Conservation (phyloP, 2,329 filamentous ascomycete species). For the Penicillium sp. region DNA sequence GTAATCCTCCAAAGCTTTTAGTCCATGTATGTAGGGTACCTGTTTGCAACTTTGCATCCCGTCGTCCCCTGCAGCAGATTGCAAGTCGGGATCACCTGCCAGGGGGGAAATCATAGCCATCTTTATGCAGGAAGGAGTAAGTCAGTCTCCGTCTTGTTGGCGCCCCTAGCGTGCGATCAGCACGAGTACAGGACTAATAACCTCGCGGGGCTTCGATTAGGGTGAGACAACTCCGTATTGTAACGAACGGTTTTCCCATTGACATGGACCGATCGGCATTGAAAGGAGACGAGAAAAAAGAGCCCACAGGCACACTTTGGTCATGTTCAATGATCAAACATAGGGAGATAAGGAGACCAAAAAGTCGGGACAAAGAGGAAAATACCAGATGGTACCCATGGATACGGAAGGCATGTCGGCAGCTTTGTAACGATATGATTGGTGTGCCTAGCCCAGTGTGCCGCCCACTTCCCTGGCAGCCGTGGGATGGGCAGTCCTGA, state of each 20-base stretch:
- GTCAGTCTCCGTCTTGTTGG: background rate
- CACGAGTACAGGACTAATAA: conserved; percentile 19
- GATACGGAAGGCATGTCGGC: conserved; percentile 28
- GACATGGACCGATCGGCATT: conserved; percentile 1
- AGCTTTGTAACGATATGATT: conserved; percentile 28
- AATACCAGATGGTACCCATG: conserved; percentile 23
- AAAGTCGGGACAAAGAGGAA: background rate
- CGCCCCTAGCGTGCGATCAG: conserved; percentile 23
- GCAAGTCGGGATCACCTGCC: conserved; percentile 9
- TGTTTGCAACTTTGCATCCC: conserved; percentile 1
- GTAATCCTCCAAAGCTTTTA: background rate
- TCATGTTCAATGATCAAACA: background rate
- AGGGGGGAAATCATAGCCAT: conserved; percentile 8
- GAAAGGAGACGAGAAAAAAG: background rate
- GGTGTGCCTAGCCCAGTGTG: conserved; percentile 36
- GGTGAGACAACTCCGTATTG: background rate
- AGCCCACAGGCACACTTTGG: background rate
- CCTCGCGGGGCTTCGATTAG: conserved; percentile 18
- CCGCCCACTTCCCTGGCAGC: conserved; percentile 8
- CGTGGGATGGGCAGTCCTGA: conserved; percentile 16
- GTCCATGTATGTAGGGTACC: background rate
- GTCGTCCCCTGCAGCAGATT: background rate
- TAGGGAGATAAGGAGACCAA: background rate
- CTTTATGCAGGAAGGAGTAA: background rate
- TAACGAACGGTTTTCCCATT: conserved; percentile 9